Base-by-base conservation (phyloP, 768 basidiomycete genomes). In the Tremella mesenterica region DNA sequence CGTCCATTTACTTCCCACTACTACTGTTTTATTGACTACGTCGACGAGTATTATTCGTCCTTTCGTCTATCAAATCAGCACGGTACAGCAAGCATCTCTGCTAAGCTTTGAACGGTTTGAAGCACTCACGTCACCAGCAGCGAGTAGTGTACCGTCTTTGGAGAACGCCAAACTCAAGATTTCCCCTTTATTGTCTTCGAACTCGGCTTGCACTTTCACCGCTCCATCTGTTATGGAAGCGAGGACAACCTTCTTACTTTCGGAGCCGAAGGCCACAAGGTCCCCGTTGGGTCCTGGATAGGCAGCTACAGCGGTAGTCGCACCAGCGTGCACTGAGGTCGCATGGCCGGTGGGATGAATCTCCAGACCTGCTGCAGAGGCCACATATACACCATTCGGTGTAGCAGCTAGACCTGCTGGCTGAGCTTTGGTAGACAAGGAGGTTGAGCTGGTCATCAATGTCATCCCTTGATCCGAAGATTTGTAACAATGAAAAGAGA, bases 1-100 rank as follows among this genome's bases (percentile, higher is more conserved):
- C 7, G 85, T 80, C 93, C 93, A 96, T 52, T 83, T 81, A 2
- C 83, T 78, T 33, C 84, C 44, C 10, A 73, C 65, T 1, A 63
- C 18, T 29, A 61, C 60, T 49, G 61, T 81, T 57, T 80, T 79
- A 67, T 84, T 79, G 48, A 76, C 74, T 10, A 82, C 81, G 60
- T 88, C 83, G 72, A 84, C 88, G 16, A 95, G 77, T 20, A 84
- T 75, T 51, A 96, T 81, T 71, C 85, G 85, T 20, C 92, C 92
- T 28, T 78, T 80, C 2, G 86, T 83, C 88, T 93, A 59, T 41
- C 38, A 5, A n/a, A 23, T 41, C 6, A 41, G 38, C 38, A 5
- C 38, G 41, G 8, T 9, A 10, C 8, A 43, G 8, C 41, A n/a
- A 43, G 18, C 41, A 43, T n/a, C 41, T 8, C 41, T 20, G n/a